These are phyloP conservation scores for Crithidia expoeki DNA, from an alignment of 208 protist species.

Conservation along the genomic window DNA sequence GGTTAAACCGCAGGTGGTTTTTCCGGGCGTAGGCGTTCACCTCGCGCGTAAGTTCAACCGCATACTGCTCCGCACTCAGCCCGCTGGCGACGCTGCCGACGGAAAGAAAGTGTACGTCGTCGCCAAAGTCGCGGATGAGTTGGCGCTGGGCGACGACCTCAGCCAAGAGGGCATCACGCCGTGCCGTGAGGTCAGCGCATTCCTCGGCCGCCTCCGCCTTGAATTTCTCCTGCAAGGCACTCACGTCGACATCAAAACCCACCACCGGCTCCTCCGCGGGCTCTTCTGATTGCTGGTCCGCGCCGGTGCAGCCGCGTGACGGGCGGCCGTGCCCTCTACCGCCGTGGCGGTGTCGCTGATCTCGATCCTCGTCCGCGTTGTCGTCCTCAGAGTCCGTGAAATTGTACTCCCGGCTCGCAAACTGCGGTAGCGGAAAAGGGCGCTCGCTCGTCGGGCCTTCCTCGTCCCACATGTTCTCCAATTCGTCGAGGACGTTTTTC, in stretches of 20 bases:
- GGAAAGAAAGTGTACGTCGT: constrained; percentile 66
- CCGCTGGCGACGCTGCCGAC: constrained; percentile 33
- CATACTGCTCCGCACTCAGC: constrained; percentile 62
- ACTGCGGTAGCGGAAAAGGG: constrained; percentile 28
- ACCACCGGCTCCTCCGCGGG: constrained; percentile 25
- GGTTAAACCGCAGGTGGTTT: constrained; percentile 43
- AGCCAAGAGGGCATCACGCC: constrained; percentile 44
- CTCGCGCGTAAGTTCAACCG: constrained; percentile 66
- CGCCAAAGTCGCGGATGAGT: constrained; percentile 47
- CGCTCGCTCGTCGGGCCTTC: constrained; percentile 2
- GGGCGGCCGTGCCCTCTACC: background rate
- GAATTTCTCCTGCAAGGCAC: constrained; percentile 54
- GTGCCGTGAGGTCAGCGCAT: constrained; percentile 51
- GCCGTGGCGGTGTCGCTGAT: background rate
- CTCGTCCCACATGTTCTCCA: constrained; percentile 38
- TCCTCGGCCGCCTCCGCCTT: constrained; percentile 62
- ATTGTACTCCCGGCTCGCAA: constrained; percentile 9
- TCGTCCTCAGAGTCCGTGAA: constrained; percentile 5
- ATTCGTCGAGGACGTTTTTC: constrained; percentile 54
- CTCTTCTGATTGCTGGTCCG: constrained; percentile 8
- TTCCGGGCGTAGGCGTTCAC: constrained; percentile 67
- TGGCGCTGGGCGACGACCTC: constrained; percentile 47
- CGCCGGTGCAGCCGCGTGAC: background rate
- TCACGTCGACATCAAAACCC: constrained; percentile 52
- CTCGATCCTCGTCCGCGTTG: constrained; percentile 7